These are phyloP conservation scores for Zizania latifolia DNA, from an alignment of 176 grass and related monocot genomes.

Conservation along the genomic window DNA sequence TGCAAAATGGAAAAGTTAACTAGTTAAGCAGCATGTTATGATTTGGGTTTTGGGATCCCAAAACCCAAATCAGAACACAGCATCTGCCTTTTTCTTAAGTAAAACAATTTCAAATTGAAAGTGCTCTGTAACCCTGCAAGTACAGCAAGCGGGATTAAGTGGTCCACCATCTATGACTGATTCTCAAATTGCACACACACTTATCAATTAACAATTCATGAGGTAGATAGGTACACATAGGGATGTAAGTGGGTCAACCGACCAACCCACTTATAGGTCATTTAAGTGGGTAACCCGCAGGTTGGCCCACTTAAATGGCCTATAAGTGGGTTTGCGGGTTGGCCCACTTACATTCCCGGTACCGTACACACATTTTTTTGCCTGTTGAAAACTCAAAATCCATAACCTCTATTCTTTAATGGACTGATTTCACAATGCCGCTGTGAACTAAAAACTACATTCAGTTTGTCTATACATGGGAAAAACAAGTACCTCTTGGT, in stretches of 20 bases:
- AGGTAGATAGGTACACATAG: no score
- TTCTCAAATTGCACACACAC: neutral
- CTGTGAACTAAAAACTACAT: neutral
- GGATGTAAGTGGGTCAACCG: neutral
- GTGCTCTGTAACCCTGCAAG: neutral
- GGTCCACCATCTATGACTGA: neutral
- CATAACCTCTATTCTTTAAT: neutral
- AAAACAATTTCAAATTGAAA: neutral
- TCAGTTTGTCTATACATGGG: slow-evolving; percentile 11
- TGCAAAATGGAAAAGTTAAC: slow-evolving; percentile 8
- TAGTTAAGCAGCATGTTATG: no score
- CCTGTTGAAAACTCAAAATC: neutral
- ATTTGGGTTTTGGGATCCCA: no score
- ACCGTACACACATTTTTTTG: neutral
- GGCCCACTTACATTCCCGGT: no score
- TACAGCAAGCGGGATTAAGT: neutral
- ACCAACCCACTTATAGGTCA: neutral
- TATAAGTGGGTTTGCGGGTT: neutral
- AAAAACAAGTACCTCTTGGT: slow-evolving; percentile 67
- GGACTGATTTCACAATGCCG: neutral
- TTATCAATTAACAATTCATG: neutral
- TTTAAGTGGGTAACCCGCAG: neutral
- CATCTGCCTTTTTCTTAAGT: neutral
- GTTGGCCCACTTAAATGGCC: neutral
- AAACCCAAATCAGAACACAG: no score